These are phyloP conservation scores for Calonectria henricotiae DNA, from an alignment of 2,329 filamentous ascomycete genomes.

Conservation along the genomic window DNA sequence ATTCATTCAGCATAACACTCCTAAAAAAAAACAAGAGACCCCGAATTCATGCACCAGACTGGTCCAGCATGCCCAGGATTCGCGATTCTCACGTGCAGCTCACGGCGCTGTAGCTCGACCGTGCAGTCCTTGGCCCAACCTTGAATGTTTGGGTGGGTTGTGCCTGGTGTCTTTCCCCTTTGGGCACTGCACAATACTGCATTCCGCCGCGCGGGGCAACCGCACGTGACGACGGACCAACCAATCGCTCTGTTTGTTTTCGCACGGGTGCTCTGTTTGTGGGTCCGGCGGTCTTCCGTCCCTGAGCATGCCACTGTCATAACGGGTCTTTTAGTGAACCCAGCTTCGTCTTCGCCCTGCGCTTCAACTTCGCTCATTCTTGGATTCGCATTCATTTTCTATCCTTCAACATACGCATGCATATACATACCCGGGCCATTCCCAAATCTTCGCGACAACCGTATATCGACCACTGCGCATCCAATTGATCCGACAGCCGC, in stretches of 20 bases:
- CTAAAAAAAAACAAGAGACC: slow-evolving; percentile 24
- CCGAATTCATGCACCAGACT: slow-evolving; percentile 40
- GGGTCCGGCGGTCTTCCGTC: slow-evolving; percentile 41
- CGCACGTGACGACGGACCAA: slow-evolving; percentile 54
- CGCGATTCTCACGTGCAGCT: slow-evolving; percentile 40
- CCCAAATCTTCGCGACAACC: slow-evolving; percentile 4
- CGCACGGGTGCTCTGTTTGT: slow-evolving; percentile 36
- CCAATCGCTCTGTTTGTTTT: slow-evolving; percentile 55
- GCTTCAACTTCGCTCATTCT: slow-evolving; percentile 14
- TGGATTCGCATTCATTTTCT: slow-evolving; percentile 21
- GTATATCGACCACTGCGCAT: not conserved
- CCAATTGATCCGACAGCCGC: slow-evolving; percentile 3
- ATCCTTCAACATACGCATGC: slow-evolving; percentile 14
- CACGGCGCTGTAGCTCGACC: slow-evolving; percentile 31
- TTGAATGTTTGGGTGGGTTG: slow-evolving; percentile 43
- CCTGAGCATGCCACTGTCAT: slow-evolving; percentile 46
- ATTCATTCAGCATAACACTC: slow-evolving; percentile 39
- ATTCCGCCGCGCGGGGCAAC: slow-evolving; percentile 45
- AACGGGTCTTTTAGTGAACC: slow-evolving; percentile 35
- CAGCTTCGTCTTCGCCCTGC: slow-evolving; percentile 30
- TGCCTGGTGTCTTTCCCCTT: slow-evolving; percentile 53
- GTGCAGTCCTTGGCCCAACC: slow-evolving; percentile 29
- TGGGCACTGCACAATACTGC: slow-evolving; percentile 39
- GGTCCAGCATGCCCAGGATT: slow-evolving; percentile 29
- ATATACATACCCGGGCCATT: not conserved